Evolutionary conservation across 2,329 filamentous ascomycete genomes (phyloP).

Genomic region (Thielaviopsis populi): DNA sequence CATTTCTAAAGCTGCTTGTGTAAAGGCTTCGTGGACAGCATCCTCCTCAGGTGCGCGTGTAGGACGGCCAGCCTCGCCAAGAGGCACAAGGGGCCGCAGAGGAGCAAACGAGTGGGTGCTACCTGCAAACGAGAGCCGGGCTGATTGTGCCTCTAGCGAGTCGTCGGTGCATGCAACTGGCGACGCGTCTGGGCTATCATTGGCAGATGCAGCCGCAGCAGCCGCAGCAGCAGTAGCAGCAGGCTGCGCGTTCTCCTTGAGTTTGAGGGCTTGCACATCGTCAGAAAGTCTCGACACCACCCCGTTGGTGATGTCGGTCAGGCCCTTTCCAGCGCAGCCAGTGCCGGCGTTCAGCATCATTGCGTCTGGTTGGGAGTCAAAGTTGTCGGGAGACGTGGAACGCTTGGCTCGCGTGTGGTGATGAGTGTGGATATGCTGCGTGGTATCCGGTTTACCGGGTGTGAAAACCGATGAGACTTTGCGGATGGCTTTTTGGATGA

Average conservation of each 20-base stretch:
- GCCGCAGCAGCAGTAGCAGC: background rate
- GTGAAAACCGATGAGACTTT: constrained; percentile 14
- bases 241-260: background rate
- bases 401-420: background rate
- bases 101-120: constrained; percentile 16
- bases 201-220: background rate
- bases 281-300: background rate
- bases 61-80: constrained; percentile 17
- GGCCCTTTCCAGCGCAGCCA: background rate
- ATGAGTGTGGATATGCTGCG: background rate
- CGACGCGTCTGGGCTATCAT: background rate
- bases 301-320: background rate
- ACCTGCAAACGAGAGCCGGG: constrained; percentile 13
- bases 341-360: background rate
- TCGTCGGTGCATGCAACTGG: constrained; percentile 3
- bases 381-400: background rate
- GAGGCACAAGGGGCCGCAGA: constrained; percentile 15
- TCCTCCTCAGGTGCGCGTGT: constrained; percentile 23
- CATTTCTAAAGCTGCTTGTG: constrained; percentile 77
- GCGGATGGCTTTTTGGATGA: constrained; percentile 15
- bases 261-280: background rate
- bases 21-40: constrained; percentile 45
- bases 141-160: constrained; percentile 3
- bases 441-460: constrained; percentile 8
- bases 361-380: background rate